Evolutionary conservation across 2,329 filamentous ascomycete genomes (phyloP), one percentile per base, ranked within the genome.

Genomic region (Neofusicoccum sp.): DNA sequence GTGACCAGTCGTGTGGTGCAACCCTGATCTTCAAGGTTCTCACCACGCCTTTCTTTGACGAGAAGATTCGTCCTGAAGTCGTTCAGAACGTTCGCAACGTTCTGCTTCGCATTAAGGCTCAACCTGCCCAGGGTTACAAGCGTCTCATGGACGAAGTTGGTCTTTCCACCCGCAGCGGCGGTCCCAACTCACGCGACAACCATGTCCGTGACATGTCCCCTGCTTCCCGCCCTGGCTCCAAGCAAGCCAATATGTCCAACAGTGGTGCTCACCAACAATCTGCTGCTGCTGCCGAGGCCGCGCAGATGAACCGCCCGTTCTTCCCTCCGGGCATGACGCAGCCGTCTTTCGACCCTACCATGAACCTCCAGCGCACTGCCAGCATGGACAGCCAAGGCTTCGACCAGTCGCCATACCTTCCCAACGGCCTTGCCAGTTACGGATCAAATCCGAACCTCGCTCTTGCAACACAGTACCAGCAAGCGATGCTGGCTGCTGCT

Each of bases 11-110:
- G 48, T 98, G 93, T 66, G 95, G 95, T 59, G 91, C 93, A 3
- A 98, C 93, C 0, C 79, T 99, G 66, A 98, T 99, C 70, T 99
- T 98, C 85, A 99, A 99, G 82, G 93, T 98, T 34, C 82, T 99
- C 60, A 98, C 95, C 0, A 98, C 93, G 6, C 95, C 95, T 0
- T 98, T 97, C 83, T 93, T 98, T 65, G 95, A 99, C 66, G 95
- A 99, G 73, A 87, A 82, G 57, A 93, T 97, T 72, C 89, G 95
- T 49, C 81, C 84, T 47, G 90, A 97, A 69, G 92, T 97, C 24
- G 86, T 96, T 4, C 91, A 96, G 70, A 97, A 92, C 62, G 91
- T 99, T 56, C 91, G 93, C 71, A 91, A 87, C 68, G 92, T 98
- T 40, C 83, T 99, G 34, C 78, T 93, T 34, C 89, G 89, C 69